phyloP scores from a whole-genome alignment of 352 stramenopile genomes.

The Phytopythium vexans region DNA sequence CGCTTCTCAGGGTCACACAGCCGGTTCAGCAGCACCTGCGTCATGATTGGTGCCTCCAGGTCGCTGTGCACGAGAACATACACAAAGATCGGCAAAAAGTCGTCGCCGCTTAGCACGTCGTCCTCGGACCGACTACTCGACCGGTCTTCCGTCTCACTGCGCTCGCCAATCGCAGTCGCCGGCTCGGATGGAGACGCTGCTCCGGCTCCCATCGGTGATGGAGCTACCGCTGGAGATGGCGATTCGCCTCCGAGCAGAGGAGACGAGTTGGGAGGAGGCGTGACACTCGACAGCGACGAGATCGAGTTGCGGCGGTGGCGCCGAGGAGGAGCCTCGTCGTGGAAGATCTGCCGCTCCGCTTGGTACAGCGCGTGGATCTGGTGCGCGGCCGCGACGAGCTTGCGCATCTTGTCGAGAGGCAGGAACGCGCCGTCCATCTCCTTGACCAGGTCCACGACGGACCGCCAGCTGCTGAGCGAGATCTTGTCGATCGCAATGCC shows the following conservation, averaged over 20 bases:
- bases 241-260: too few species aligned
- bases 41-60: slow-evolving; percentile 70
- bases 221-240: too few species aligned
- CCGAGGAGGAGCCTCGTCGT: slow-evolving; percentile 18
- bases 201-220: too few species aligned
- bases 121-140: slow-evolving; percentile 22
- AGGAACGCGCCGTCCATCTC: slow-evolving; percentile 82
- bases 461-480: slow-evolving; percentile 72
- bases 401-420: slow-evolving; percentile 82
- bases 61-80: slow-evolving; percentile 87
- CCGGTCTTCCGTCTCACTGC: too few species aligned
- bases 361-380: slow-evolving; percentile 75
- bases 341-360: slow-evolving; percentile 49
- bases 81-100: slow-evolving; percentile 88
- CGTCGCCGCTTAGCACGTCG: slow-evolving; percentile 78
- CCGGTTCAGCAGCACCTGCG: slow-evolving; percentile 77
- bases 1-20: slow-evolving; percentile 84
- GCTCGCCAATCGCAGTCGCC: too few species aligned
- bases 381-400: slow-evolving; percentile 67
- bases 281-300: neutral
- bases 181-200: too few species aligned
- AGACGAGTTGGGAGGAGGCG: too few species aligned
- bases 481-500: slow-evolving; percentile 77
- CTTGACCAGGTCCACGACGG: slow-evolving; percentile 70
- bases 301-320: slow-evolving; percentile 42